Evolutionary conservation across 2,329 filamentous ascomycete genomes (phyloP), one percentile per base, ranked within the genome.

Genomic region (Pseudonectria foliicola): DNA sequence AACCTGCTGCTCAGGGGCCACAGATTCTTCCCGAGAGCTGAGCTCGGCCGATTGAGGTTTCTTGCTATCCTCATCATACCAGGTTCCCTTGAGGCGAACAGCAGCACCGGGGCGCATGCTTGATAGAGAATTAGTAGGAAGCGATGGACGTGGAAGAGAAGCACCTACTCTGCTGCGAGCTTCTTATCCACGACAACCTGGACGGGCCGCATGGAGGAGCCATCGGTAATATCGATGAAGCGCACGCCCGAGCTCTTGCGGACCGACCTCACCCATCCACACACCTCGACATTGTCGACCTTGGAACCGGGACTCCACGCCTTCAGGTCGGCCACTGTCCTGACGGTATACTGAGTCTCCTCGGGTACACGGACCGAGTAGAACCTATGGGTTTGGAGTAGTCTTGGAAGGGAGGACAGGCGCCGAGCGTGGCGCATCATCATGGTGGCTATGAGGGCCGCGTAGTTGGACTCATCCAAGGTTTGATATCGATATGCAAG

Each of bases 191-290:
- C 66, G 30, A 95, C 78, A 29, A 82, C 86, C 64, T 98, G 92
- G 36, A 96, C 60, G 18, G 85, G 70, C 42, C 80, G 70, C 47
- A 85, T 68, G 27, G 84, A 87, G 10, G 88, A 93, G 29, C 92
- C 92, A 67, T 98, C 92, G 10, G 82, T 82, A 34, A 96, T 70
- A 40, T 87, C 77, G 34, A 89, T 82, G 63, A 98, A 96, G 5
- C 83, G 80, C 40, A 83, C 71, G 14, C 74, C 74, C 59, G 95
- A 94, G 68, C 93, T 88, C 58, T 86, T 85, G 43, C 90, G 76
- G 40, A 95, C 80, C 4, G 86, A 90, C 44, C 85, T 77, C 36
- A 95, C 73, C 65, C 83, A 90, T 42, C 89, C 90, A 56, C 83
- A 74, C 48, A 95, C 67, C 38, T 71, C 70, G 31, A 82, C 68